Percentiles rank a stretch among this genome's conserved stretches.
Evolutionary conservation across 2,329 filamentous ascomycete species (phyloP).

Genomic region (Beauveria sp.): DNA sequence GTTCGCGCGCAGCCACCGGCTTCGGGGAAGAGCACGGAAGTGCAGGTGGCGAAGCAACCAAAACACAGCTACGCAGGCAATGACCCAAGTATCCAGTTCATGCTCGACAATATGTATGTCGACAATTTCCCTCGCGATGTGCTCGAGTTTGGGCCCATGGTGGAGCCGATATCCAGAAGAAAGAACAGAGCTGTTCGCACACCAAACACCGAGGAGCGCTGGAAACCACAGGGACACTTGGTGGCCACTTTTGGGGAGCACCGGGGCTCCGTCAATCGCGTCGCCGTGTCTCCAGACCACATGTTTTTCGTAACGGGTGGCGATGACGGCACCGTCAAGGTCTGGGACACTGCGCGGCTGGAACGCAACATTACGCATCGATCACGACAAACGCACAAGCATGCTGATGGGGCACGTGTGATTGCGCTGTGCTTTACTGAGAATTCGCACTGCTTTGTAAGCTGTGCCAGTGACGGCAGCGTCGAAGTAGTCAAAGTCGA

Average conservation of each 20-base stretch:
- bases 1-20: slow-evolving; percentile 17
- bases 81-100: slow-evolving; percentile 58
- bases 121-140: slow-evolving; percentile 61
- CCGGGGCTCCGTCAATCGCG: slow-evolving; percentile 69
- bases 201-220: slow-evolving; percentile 41
- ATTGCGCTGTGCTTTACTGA: slow-evolving; percentile 85
- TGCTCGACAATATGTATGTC: slow-evolving; percentile 79
- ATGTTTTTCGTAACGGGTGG: slow-evolving; percentile 90
- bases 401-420: slow-evolving; percentile 63
- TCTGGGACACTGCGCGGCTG: slow-evolving; percentile 87
- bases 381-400: slow-evolving; percentile 77
- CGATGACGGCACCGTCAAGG: slow-evolving; percentile 81
- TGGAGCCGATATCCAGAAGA: slow-evolving; percentile 58
- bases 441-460: slow-evolving; percentile 88
- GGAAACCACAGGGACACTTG: slow-evolving; percentile 77
- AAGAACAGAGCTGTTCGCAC: slow-evolving; percentile 46
- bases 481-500: slow-evolving; percentile 84
- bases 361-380: slow-evolving; percentile 87
- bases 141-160: slow-evolving; percentile 69
- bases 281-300: slow-evolving; percentile 81
- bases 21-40: slow-evolving; percentile 20
- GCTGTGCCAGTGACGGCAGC: slow-evolving; percentile 81
- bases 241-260: slow-evolving; percentile 90
- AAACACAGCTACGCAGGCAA: slow-evolving; percentile 83
- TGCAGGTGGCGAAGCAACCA: slow-evolving; percentile 35